These are phyloP conservation scores for Diaporthe ampelina DNA, from an alignment of 2,329 filamentous ascomycete species.

Conservation along the genomic window DNA sequence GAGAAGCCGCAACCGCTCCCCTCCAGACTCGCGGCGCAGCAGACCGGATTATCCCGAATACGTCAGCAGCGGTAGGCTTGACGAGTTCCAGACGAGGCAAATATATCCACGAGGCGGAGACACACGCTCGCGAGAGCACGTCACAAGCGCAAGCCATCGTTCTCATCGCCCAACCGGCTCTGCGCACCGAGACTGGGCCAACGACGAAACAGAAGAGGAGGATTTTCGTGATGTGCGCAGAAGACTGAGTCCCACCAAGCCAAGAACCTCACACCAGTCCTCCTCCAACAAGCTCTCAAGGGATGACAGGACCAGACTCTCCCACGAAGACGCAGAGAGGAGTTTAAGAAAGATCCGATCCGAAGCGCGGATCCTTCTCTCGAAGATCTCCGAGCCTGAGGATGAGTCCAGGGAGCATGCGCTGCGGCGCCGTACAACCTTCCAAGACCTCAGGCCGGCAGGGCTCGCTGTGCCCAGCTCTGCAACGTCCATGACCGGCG, in stretches of 20 bases:
- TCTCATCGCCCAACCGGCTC: conserved; percentile 13
- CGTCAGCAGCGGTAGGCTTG: neutral
- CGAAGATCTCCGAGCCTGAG: conserved; percentile 6
- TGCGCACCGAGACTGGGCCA: conserved; percentile 5
- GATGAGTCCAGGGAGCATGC: conserved; percentile 11
- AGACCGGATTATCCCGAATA: neutral
- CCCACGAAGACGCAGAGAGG: neutral
- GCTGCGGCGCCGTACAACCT: neutral
- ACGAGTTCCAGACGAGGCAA: conserved; percentile 9
- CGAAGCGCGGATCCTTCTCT: neutral
- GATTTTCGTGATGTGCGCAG: conserved; percentile 11
- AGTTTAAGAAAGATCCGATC: conserved; percentile 15
- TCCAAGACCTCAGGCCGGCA: neutral
- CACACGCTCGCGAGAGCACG: neutral
- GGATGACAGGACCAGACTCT: neutral
- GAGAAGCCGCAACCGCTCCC: neutral
- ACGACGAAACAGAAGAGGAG: neutral
- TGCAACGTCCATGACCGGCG: neutral
- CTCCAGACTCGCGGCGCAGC: neutral
- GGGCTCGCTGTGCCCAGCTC: neutral
- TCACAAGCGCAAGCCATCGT: conserved; percentile 15
- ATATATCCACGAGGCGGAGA: neutral
- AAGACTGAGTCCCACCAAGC: neutral
- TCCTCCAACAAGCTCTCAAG: conserved; percentile 4
- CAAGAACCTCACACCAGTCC: neutral